These are phyloP conservation scores for Paxillus ammoniavirescens DNA, from an alignment of 768 basidiomycete genomes.

Conservation along the genomic window DNA sequence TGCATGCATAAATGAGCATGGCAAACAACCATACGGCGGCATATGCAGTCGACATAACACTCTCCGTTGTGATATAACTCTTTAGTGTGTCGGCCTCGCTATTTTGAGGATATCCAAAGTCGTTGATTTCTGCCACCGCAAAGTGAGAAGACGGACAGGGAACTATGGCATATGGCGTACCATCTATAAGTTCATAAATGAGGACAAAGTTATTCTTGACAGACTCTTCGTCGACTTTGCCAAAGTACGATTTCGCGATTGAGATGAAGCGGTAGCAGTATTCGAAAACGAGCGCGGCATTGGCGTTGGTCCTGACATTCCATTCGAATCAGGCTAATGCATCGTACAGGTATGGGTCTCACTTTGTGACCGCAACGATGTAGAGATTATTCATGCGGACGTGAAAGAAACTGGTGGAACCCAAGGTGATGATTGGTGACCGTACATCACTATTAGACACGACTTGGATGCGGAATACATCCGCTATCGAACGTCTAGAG, in stretches of 20 bases:
- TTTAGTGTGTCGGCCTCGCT: constrained; percentile 98
- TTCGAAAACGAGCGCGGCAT: constrained; percentile 97
- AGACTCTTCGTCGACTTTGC: constrained; percentile 96
- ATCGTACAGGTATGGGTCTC: constrained; percentile 21
- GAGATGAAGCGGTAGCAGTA: constrained; percentile 96
- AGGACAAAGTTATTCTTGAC: constrained; percentile 99
- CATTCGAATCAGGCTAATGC: background rate
- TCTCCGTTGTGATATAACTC: constrained; percentile 97
- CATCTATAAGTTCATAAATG: constrained; percentile 97
- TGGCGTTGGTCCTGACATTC: constrained; percentile 79
- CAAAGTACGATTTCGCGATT: constrained; percentile 95
- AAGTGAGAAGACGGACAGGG: constrained; percentile 6
- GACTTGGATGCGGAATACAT: constrained; percentile 98
- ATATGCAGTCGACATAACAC: constrained; percentile 82
- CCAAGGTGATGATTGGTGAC: constrained; percentile 95
- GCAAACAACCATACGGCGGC: constrained; percentile 59
- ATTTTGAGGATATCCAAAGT: constrained; percentile 99
- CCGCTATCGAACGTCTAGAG: constrained; percentile 87
- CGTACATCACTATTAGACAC: constrained; percentile 96
- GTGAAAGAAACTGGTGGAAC: constrained; percentile 99
- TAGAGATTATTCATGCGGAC: constrained; percentile 95
- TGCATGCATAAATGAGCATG: background rate
- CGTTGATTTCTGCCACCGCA: constrained; percentile 77
- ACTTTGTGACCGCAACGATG: constrained; percentile 96
- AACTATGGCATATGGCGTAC: constrained; percentile 40